These are phyloP conservation scores for Candida quercuum DNA, from an alignment of 805 yeast species.

Conservation along the genomic window DNA sequence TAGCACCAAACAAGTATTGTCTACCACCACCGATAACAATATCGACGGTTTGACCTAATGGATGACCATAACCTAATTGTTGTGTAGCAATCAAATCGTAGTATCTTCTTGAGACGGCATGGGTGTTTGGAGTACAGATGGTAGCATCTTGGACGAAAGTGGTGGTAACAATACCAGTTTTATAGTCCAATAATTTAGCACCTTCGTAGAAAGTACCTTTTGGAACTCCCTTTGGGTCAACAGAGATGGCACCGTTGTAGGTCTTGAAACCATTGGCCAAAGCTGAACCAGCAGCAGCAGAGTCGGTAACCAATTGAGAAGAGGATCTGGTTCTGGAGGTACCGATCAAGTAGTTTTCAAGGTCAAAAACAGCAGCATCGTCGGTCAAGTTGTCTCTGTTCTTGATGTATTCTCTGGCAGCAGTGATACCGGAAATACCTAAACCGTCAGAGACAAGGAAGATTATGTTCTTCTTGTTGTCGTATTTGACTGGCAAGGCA, in stretches of 20 bases:
- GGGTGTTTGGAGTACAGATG: constrained; percentile 83
- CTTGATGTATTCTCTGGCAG: constrained; percentile 73
- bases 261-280: constrained; percentile 77
- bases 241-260: constrained; percentile 92
- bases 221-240: constrained; percentile 57
- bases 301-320: constrained; percentile 75
- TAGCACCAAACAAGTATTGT: constrained; percentile 65
- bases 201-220: constrained; percentile 88
- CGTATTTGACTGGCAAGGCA: constrained; percentile 22
- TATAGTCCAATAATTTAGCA: constrained; percentile 70
- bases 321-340: constrained; percentile 80
- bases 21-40: constrained; percentile 88
- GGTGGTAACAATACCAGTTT: constrained; percentile 87
- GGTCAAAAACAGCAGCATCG: constrained; percentile 45
- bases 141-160: constrained; percentile 92
- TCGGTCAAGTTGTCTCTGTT: constrained; percentile 41
- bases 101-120: constrained; percentile 64
- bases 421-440: constrained; percentile 81
- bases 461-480: constrained; percentile 62
- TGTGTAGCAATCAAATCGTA: constrained; percentile 83
- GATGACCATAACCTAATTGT: constrained; percentile 67
- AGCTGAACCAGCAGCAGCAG: constrained; percentile 96
- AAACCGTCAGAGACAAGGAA: constrained; percentile 91
- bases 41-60: constrained; percentile 74
- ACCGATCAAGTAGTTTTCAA: constrained; percentile 73